These are phyloP conservation scores for Amylostereum chailletii DNA, from an alignment of 1,284 basidiomycete genomes.

Conservation along the genomic window DNA sequence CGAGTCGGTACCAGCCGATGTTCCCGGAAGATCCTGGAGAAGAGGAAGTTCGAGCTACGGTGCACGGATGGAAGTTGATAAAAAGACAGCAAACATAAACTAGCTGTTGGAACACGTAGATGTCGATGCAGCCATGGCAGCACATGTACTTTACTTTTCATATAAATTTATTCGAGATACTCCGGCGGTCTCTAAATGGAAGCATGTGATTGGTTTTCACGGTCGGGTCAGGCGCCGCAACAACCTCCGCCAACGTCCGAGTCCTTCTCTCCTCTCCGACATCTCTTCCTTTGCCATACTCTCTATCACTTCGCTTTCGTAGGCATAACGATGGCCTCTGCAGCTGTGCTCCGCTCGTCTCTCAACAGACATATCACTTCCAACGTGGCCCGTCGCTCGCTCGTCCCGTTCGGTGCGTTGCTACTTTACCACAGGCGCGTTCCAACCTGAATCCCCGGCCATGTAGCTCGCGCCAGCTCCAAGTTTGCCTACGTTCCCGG, in stretches of 20 bases:
- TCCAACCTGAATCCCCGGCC: slow-evolving; percentile 5
- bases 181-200: not conserved
- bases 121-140: no score
- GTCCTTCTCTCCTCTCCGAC: not conserved
- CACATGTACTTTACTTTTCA: no score
- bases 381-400: slow-evolving; percentile 29
- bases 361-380: slow-evolving; percentile 33
- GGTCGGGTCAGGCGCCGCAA: not conserved
- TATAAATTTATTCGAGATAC: no score
- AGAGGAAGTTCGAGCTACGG: slow-evolving; percentile 60
- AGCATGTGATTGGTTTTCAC: slow-evolving; percentile 8
- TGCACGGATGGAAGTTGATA: slow-evolving; percentile 69
- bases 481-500: slow-evolving; percentile 50
- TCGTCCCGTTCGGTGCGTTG: slow-evolving; percentile 24
- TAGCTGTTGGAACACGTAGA: no score
- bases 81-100: slow-evolving; percentile 10
- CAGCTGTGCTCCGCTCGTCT: slow-evolving; percentile 40
- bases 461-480: slow-evolving; percentile 17
- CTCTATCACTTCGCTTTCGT: slow-evolving; percentile 3
- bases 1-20: slow-evolving; percentile 53
- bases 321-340: slow-evolving; percentile 38
- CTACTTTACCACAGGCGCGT: slow-evolving; percentile 1
- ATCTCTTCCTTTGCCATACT: not conserved
- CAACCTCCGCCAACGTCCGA: no score
- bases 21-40: slow-evolving; percentile 82